Evolutionary conservation across 139 green algal species (phyloP).

Genomic region (Tetratostichococcus sp.): DNA sequence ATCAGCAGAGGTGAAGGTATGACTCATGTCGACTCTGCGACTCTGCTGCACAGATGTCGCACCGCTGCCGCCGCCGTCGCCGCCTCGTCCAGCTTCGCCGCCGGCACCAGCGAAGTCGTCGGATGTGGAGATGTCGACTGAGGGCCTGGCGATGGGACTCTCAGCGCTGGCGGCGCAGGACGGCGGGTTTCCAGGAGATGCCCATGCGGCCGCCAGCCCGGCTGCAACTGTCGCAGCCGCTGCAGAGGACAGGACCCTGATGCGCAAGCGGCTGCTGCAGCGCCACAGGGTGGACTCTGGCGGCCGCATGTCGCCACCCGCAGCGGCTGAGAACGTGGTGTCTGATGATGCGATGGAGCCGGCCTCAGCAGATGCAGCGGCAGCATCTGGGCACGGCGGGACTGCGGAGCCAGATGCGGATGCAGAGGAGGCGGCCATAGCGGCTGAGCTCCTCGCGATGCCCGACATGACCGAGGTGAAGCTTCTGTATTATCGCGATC

Average conservation of each 20-base stretch:
- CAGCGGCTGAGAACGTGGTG: no score
- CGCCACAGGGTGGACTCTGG: background rate
- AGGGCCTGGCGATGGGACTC: background rate
- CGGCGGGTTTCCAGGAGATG: background rate
- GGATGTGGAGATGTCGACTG: background rate
- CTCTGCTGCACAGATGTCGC: no score
- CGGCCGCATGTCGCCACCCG: background rate
- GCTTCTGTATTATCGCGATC: no score
- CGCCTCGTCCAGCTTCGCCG: background rate
- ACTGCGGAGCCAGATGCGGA: no score
- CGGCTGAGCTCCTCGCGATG: no score
- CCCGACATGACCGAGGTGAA: no score
- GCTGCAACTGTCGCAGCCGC: background rate
- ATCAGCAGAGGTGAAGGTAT: no score
- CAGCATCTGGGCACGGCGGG: no score
- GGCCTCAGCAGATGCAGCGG: background rate
- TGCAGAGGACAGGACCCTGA: background rate
- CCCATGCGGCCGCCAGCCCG: no score
- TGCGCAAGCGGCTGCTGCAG: background rate
- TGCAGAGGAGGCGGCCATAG: no score
- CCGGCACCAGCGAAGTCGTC: background rate
- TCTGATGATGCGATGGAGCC: background rate
- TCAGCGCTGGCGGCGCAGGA: background rate
- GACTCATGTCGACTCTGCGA: no score
- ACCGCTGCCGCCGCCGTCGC: no score